phyloP scores from a whole-genome alignment of 75 land plant species.

The Pinus taeda region DNA sequence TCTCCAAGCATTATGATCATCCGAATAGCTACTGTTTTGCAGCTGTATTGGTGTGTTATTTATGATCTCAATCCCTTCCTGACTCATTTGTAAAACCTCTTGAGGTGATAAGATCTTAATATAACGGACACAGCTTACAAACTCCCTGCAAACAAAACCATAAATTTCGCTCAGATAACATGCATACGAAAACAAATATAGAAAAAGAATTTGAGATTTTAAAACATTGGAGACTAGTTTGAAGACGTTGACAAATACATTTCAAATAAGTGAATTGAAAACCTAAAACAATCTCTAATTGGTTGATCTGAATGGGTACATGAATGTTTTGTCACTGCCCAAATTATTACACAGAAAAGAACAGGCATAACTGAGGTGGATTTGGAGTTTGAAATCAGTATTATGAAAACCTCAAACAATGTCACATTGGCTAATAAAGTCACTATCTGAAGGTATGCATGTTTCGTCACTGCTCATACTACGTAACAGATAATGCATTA shows the following conservation, averaged over 20 bases:
- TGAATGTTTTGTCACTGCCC: too few species aligned
- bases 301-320: too few species aligned
- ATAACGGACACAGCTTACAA: constrained; percentile 88
- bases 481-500: not conserved
- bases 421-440: not conserved
- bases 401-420: not conserved
- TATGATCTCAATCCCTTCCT: constrained; percentile 75
- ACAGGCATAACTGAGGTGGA: too few species aligned
- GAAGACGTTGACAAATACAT: too few species aligned
- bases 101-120: constrained; percentile 90
- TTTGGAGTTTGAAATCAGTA: too few species aligned
- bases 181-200: not conserved
- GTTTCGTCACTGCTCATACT: not conserved
- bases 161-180: not conserved
- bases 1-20: constrained; percentile 22
- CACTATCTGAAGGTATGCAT: not conserved
- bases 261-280: too few species aligned
- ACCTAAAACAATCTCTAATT: too few species aligned
- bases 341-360: too few species aligned
- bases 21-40: constrained; percentile 43
- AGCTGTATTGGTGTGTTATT: constrained; percentile 22
- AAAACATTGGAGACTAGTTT: not conserved
- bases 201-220: not conserved
- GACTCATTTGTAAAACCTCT: constrained; percentile 91
- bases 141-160: constrained; percentile 59